Evolutionary conservation across 164 flowering plant species (phyloP).

Genomic region (Nelumbo lutea): DNA sequence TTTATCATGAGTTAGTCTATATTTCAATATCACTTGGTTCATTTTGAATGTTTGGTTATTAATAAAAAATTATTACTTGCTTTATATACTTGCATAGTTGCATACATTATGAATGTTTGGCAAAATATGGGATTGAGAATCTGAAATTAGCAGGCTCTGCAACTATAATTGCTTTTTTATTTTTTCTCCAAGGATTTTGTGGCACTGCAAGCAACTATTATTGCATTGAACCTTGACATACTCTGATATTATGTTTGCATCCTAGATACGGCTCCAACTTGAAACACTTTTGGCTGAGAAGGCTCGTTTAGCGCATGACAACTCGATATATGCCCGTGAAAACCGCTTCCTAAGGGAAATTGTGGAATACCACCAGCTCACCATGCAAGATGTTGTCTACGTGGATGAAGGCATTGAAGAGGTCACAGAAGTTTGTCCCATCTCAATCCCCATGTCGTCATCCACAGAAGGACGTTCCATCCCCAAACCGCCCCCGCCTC

Average conservation of each 20-base stretch:
- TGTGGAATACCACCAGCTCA: constrained; percentile 92
- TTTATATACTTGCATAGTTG: too few species aligned
- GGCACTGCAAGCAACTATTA: too few species aligned
- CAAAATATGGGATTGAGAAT: too few species aligned
- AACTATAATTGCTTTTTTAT: too few species aligned
- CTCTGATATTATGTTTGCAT: constrained; percentile 5
- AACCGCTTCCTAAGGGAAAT: constrained; percentile 90
- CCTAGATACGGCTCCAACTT: constrained; percentile 86
- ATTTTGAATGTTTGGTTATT: too few species aligned
- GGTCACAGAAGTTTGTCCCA: constrained; percentile 67
- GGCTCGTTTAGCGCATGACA: constrained; percentile 86
- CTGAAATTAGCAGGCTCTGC: too few species aligned
- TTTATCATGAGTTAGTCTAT: too few species aligned
- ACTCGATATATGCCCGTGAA: constrained; percentile 78
- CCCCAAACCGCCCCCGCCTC: neutral
- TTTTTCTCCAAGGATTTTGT: too few species aligned
- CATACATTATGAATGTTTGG: too few species aligned
- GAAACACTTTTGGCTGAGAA: constrained; percentile 93
- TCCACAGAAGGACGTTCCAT: constrained; percentile 13
- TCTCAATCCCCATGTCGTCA: constrained; percentile 17
- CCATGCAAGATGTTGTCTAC: constrained; percentile 93
- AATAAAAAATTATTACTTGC: too few species aligned
- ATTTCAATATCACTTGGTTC: too few species aligned
- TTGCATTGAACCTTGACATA: neutral
- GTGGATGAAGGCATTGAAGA: constrained; percentile 84